Evolutionary conservation across 2,329 filamentous ascomycete genomes (phyloP).

Genomic region (Xylaria hypoxylon): DNA sequence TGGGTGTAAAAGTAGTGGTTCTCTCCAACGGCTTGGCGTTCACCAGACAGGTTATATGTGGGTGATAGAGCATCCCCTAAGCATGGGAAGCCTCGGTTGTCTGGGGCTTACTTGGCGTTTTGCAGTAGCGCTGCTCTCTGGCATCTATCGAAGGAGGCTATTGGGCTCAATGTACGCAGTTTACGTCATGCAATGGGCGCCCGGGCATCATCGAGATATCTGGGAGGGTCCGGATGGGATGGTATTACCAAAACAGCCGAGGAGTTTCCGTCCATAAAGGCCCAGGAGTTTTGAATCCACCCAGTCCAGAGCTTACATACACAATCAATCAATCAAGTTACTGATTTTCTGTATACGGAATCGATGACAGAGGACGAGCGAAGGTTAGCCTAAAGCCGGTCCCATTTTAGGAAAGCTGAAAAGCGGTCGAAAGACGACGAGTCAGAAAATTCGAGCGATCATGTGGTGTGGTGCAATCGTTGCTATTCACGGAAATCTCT

Average conservation of each 20-base stretch:
- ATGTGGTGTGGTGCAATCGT: conserved; percentile 36
- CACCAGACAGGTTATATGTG: conserved; percentile 16
- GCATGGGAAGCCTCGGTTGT: conserved; percentile 14
- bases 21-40: conserved; percentile 28
- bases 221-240: conserved; percentile 18
- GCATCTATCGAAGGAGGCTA: conserved; percentile 8
- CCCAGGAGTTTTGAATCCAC: neutral
- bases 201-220: conserved; percentile 16
- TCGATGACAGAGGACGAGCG: conserved; percentile 4
- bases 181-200: conserved; percentile 29
- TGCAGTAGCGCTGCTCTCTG: conserved; percentile 24
- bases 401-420: conserved; percentile 26
- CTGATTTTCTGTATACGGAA: neutral
- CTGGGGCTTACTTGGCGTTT: conserved; percentile 19
- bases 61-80: conserved; percentile 23
- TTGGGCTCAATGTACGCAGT: conserved; percentile 14
- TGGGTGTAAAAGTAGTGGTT: conserved; percentile 18
- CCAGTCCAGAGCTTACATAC: neutral
- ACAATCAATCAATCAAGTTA: conserved; percentile 1
- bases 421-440: conserved; percentile 20
- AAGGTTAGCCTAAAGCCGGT: conserved; percentile 9
- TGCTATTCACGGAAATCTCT: conserved; percentile 35
- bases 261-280: conserved; percentile 11
- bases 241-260: conserved; percentile 22
- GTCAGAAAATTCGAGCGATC: conserved; percentile 34